phyloP scores from a whole-genome alignment of 495 filamentous ascomycete genomes.

The Viridothelium virens region DNA sequence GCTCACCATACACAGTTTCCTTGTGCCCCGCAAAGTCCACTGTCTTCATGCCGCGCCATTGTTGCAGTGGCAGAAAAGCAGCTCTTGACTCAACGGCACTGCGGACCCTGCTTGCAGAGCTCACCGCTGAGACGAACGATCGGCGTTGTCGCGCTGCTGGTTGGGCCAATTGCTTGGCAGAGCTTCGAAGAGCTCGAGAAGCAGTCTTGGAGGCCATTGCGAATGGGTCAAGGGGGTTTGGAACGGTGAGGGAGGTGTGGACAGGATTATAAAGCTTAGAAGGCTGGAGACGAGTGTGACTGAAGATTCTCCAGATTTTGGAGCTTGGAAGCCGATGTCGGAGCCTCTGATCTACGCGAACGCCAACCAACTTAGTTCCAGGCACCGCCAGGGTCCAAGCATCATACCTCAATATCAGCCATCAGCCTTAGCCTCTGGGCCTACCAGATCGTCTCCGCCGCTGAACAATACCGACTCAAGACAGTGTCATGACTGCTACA shows the following conservation, averaged over 20 bases:
- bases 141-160: constrained; percentile 56
- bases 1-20: constrained; percentile 83
- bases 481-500: not conserved
- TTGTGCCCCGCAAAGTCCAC: constrained; percentile 90
- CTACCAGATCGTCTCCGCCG: too few species aligned
- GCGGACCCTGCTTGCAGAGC: constrained; percentile 40
- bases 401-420: not conserved
- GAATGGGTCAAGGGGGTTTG: constrained; percentile 18
- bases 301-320: constrained; percentile 10
- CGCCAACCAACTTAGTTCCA: not conserved
- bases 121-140: constrained; percentile 61
- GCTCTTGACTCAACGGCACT: constrained; percentile 44
- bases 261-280: too few species aligned
- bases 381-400: not conserved
- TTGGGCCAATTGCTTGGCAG: constrained; percentile 53
- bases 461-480: constrained; percentile 13
- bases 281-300: not conserved
- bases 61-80: constrained; percentile 51
- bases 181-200: constrained; percentile 69
- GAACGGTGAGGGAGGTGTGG: not conserved
- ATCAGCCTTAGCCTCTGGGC: too few species aligned
- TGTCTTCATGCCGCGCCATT: constrained; percentile 71
- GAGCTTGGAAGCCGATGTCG: constrained; percentile 4
- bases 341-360: not conserved
- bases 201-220: constrained; percentile 84